Percentiles rank a stretch among this genome's conserved stretches.
phyloP scores from a whole-genome alignment of 345 rosid genomes.

The Punica granatum region DNA sequence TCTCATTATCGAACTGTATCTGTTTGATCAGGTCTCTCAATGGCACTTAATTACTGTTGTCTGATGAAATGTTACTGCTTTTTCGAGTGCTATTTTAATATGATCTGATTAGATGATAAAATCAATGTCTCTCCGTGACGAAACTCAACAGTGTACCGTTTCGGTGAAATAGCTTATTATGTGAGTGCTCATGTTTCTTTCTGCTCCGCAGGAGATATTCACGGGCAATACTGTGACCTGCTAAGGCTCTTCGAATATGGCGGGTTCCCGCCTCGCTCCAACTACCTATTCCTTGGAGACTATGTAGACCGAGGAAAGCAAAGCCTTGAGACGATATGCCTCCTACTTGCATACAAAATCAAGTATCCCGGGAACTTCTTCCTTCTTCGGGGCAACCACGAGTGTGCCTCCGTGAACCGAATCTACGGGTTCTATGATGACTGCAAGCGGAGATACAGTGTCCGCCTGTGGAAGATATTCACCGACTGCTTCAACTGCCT shows the following conservation, averaged over 20 bases:
- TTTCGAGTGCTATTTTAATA: too few species aligned
- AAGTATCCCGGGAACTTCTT: slow-evolving; percentile 74
- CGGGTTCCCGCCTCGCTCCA: slow-evolving; percentile 71
- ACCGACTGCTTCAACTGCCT: slow-evolving; percentile 86
- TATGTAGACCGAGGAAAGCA: slow-evolving; percentile 90
- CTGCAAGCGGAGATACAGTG: slow-evolving; percentile 70
- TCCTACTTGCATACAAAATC: slow-evolving; percentile 78
- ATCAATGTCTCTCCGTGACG: background rate
- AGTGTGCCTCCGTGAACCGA: slow-evolving; percentile 78
- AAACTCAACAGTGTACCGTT: background rate
- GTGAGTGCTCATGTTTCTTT: background rate
- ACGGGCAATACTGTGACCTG: slow-evolving; percentile 92
- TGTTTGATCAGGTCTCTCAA: too few species aligned
- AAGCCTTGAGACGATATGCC: slow-evolving; percentile 86
- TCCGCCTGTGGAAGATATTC: slow-evolving; percentile 69
- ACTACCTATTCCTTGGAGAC: slow-evolving; percentile 86
- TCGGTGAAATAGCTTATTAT: background rate
- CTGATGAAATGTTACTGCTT: too few species aligned
- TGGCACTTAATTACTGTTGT: too few species aligned
- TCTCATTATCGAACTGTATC: too few species aligned
- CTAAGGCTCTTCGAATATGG: slow-evolving; percentile 78
- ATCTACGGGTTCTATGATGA: slow-evolving; percentile 87
- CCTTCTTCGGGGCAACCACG: slow-evolving; percentile 86
- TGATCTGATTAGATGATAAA: too few species aligned
- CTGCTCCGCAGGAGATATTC: slow-evolving; percentile 64